phyloP scores from a whole-genome alignment of 1,284 basidiomycete species.

The Moesziomyces aphidis region DNA sequence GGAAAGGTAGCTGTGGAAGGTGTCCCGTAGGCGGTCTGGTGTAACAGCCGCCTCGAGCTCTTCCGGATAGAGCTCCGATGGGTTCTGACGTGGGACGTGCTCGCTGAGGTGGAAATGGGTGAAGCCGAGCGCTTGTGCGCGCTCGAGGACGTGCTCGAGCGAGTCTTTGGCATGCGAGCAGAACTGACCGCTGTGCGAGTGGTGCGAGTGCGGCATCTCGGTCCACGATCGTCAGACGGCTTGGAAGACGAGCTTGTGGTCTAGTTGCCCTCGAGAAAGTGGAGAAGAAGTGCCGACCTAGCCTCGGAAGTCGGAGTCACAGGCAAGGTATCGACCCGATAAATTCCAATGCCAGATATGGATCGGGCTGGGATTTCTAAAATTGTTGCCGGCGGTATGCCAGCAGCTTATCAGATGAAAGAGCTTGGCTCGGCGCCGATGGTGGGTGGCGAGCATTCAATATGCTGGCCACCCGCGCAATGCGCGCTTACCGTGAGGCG shows the following conservation, averaged over 20 bases:
- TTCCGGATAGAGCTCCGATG: conserved; percentile 89
- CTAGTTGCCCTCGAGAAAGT: not conserved
- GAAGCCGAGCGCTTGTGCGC: conserved; percentile 84
- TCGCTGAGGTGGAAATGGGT: conserved; percentile 89
- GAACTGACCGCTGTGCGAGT: conserved; percentile 96
- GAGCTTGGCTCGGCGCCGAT: not conserved
- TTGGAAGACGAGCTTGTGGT: not conserved
- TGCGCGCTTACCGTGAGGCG: conserved; percentile 17
- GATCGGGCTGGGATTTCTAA: too few relatives aligned
- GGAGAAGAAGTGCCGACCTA: not conserved
- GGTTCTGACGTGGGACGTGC: conserved; percentile 88
- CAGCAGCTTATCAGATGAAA: conserved; percentile 24
- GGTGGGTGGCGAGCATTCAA: not conserved
- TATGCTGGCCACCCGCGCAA: not conserved
- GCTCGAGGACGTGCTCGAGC: conserved; percentile 81
- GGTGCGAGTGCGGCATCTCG: conserved; percentile 80
- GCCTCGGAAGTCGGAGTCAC: too few relatives aligned
- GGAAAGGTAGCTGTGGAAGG: conserved; percentile 77
- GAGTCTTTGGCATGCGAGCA: conserved; percentile 86
- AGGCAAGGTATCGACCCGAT: too few relatives aligned
- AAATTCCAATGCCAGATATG: too few relatives aligned
- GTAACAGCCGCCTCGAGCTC: conserved; percentile 73
- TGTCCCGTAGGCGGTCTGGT: conserved; percentile 71
- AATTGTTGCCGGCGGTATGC: too few relatives aligned
- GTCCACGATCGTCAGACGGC: too few relatives aligned